Evolutionary conservation across 2,329 filamentous ascomycete genomes (phyloP).

Genomic region (Ascochyta koolunga): DNA sequence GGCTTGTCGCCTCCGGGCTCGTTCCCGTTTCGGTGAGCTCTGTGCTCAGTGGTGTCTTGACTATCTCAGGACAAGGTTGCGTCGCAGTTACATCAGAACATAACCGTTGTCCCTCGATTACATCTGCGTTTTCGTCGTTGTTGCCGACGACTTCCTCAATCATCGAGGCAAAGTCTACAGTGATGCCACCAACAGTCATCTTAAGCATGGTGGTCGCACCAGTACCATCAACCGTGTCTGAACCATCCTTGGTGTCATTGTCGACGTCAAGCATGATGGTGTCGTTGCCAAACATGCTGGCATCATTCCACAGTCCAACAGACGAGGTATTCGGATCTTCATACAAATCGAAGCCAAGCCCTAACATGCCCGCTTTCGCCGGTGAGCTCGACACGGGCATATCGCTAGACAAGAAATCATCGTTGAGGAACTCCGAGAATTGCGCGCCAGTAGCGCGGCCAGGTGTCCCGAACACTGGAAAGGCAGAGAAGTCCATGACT

Average conservation of each 20-base stretch:
- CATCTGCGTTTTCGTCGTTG: slow-evolving; percentile 18
- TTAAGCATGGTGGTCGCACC: slow-evolving; percentile 25
- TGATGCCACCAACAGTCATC: slow-evolving; percentile 37
- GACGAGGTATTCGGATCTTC: slow-evolving; percentile 47
- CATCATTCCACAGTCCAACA: slow-evolving; percentile 41
- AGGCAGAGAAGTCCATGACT: slow-evolving; percentile 44
- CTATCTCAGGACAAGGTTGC: background rate
- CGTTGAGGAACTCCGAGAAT: slow-evolving; percentile 37
- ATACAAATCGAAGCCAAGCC: slow-evolving; percentile 44
- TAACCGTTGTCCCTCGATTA: background rate
- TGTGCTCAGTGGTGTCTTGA: background rate
- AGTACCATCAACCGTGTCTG: background rate
- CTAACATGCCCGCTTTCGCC: slow-evolving; percentile 28
- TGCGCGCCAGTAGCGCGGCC: slow-evolving; percentile 26
- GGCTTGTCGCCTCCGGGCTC: slow-evolving; percentile 18
- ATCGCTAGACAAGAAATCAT: slow-evolving; percentile 46
- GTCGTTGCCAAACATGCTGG: slow-evolving; percentile 44
- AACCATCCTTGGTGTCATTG: slow-evolving; percentile 10
- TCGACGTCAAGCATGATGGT: slow-evolving; percentile 29
- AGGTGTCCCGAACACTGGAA: slow-evolving; percentile 40
- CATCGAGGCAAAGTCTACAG: slow-evolving; percentile 45
- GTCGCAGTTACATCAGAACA: background rate
- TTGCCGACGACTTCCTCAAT: slow-evolving; percentile 46
- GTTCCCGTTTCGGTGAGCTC: background rate
- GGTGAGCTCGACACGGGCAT: slow-evolving; percentile 46